Base-by-base conservation (phyloP, 306 rosid species). In the Cucumis cinereus region DNA sequence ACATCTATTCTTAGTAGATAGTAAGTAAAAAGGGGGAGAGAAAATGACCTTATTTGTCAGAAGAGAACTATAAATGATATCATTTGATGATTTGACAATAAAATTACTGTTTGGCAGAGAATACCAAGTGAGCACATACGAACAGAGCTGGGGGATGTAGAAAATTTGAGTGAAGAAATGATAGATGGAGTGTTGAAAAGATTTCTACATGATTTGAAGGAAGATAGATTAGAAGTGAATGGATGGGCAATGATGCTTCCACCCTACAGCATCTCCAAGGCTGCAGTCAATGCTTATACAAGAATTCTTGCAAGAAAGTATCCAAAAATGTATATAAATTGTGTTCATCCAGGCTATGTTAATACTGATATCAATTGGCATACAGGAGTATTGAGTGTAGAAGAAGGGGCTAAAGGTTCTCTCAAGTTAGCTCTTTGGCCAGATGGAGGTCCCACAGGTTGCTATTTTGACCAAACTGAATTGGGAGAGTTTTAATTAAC, bases 201-300 rank as follows among this genome's bases (percentile, higher is more conserved):
- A 59, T 86, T 85, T 63, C 60, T 83, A 43, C 14, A 68, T 17
- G 89, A 88, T 76, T 47, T 83, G 43, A 82, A 83, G 78, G 89
- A 68, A 77, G 83, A 88, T 55, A 50, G 62, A 30, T 78, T 86
- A 55, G 90, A 88, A 79, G 81, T 75, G 17, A 88, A 86, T 68
- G 90, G 89, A 55, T 90, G 95, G 95, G 2, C 68, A 38, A 55
- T 69, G 83, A 85, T 90, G 90, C 82, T 86, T 22, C 96, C 92
- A 16, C 77, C 88, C 1, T 84, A 88, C 41, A 81, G 90, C 83
- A 81, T 88, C 49, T 88, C 88, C 40, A 88, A 88, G 84, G 79
- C 73, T 7, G 35, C 84, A 33, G 69, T 86, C 19, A 88, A 88
- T 77, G 90, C 90, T 41, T 84, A 82, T 75, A 86, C 92, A 1